Evolutionary conservation across 371 early-diverging fungal genomes (phyloP).

Genomic region (Mucor saturninus): DNA sequence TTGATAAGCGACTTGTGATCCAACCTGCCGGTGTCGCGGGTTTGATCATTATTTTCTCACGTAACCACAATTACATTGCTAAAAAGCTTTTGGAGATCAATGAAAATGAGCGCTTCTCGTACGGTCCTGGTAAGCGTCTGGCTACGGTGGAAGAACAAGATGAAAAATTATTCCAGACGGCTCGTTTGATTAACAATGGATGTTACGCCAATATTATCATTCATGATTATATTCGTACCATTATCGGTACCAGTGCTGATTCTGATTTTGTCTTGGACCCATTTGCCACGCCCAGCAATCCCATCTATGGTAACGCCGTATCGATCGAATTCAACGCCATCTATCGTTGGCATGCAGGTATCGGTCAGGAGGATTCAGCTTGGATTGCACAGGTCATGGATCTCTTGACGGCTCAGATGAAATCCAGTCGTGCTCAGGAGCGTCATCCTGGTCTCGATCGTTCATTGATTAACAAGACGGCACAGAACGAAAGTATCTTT

Average conservation of each 20-base stretch:
- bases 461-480: constrained; percentile 27
- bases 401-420: constrained; percentile 20
- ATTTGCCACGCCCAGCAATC: constrained; percentile 21
- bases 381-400: constrained; percentile 45
- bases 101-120: constrained; percentile 47
- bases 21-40: constrained; percentile 55
- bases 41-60: constrained; percentile 52
- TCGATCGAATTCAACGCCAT: constrained; percentile 56
- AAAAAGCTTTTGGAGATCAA: constrained; percentile 47
- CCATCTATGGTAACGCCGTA: constrained; percentile 53
- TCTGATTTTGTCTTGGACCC: constrained; percentile 45
- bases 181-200: constrained; percentile 54
- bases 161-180: constrained; percentile 58
- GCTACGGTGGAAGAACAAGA: constrained; percentile 44
- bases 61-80: constrained; percentile 63
- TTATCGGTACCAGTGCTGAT: constrained; percentile 45
- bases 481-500: constrained; percentile 28
- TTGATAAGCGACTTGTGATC: constrained; percentile 49
- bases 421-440: constrained; percentile 1
- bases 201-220: constrained; percentile 51
- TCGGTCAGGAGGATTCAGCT: constrained; percentile 45
- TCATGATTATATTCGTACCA: constrained; percentile 55
- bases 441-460: constrained; percentile 16
- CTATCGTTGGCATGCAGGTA: constrained; percentile 59
- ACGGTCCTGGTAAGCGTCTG: constrained; percentile 31